phyloP scores from a whole-genome alignment of 129 eudicot species.

The Kitagawia praeruptora region DNA sequence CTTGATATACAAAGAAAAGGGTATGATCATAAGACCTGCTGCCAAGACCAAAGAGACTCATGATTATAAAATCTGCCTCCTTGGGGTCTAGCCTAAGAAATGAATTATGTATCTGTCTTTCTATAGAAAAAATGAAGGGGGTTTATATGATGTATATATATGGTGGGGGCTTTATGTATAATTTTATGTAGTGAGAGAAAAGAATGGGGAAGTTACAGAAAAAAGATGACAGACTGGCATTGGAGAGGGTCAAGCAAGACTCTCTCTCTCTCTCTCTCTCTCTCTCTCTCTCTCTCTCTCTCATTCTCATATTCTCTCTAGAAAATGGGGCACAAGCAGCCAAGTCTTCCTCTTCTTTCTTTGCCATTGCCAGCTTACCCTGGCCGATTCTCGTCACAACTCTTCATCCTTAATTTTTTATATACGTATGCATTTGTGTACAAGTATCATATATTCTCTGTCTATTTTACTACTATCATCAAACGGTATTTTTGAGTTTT shows the following conservation, averaged over 20 bases:
- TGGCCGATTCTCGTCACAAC: background rate
- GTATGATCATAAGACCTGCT: slow-evolving; percentile 33
- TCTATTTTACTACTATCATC: too few relatives aligned
- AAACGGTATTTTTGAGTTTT: too few relatives aligned
- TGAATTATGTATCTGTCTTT: slow-evolving; percentile 12
- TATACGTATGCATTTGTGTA: too few relatives aligned
- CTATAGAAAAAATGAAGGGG: background rate
- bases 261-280: slow-evolving; percentile 7
- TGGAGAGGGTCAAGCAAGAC: background rate
- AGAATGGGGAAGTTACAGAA: background rate
- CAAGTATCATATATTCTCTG: too few relatives aligned
- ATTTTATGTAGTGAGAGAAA: background rate
- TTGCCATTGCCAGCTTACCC: slow-evolving; percentile 23
- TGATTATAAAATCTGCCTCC: slow-evolving; percentile 13
- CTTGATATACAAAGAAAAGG: background rate
- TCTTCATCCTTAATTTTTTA: background rate
- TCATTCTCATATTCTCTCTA: background rate
- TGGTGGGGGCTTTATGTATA: background rate
- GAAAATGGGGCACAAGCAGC: slow-evolving; percentile 2
- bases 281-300: too few relatives aligned
- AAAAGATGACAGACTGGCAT: slow-evolving; percentile 20
- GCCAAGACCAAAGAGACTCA: slow-evolving; percentile 68
- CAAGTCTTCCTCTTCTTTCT: slow-evolving; percentile 5
- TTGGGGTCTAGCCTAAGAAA: background rate
- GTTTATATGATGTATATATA: background rate